Percentiles rank a stretch among this genome's conserved stretches.
Conservation (phyloP, 2,329 filamentous ascomycete species). For the Zasmidium citrigriseum region DNA sequence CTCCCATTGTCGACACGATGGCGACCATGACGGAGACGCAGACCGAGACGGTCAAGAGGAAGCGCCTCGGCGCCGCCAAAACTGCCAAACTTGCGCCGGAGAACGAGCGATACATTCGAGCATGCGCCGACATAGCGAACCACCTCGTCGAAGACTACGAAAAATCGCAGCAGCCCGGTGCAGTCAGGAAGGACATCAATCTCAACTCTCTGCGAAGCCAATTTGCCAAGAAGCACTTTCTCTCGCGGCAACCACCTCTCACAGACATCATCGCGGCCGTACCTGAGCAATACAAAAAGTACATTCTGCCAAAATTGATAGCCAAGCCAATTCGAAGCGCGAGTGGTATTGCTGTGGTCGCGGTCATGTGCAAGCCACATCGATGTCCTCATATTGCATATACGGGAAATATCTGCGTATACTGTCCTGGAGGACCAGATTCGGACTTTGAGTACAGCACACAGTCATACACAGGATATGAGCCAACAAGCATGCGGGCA, state of each 20-base stretch:
- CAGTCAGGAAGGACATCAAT: constrained; percentile 82
- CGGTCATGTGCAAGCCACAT: constrained; percentile 99
- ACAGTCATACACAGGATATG: constrained; percentile 97
- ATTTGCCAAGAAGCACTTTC: constrained; percentile 87
- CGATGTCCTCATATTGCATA: constrained; percentile 97
- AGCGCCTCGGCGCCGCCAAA: constrained; percentile 37
- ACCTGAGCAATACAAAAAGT: constrained; percentile 99
- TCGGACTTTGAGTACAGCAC: constrained; percentile 99
- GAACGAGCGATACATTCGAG: constrained; percentile 90
- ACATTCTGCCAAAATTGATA: constrained; percentile 92
- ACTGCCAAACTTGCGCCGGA: constrained; percentile 76
- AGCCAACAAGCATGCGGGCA: constrained; percentile 96
- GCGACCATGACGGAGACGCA: constrained; percentile 64
- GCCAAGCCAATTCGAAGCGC: constrained; percentile 96
- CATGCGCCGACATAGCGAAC: constrained; percentile 93
- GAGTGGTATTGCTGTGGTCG: constrained; percentile 95
- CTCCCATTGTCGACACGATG: constrained; percentile 47
- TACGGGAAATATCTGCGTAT: constrained; percentile 98
- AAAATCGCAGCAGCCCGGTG: constrained; percentile 70
- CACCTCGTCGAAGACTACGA: constrained; percentile 94
- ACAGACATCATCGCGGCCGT: constrained; percentile 98
- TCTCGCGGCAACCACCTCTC: constrained; percentile 83
- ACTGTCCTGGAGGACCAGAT: constrained; percentile 95
- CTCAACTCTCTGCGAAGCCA: constrained; percentile 85
- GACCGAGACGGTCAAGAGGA: constrained; percentile 63